Evolutionary conservation across 2,329 filamentous ascomycete species (phyloP).

Genomic region (Boeremia exigua): DNA sequence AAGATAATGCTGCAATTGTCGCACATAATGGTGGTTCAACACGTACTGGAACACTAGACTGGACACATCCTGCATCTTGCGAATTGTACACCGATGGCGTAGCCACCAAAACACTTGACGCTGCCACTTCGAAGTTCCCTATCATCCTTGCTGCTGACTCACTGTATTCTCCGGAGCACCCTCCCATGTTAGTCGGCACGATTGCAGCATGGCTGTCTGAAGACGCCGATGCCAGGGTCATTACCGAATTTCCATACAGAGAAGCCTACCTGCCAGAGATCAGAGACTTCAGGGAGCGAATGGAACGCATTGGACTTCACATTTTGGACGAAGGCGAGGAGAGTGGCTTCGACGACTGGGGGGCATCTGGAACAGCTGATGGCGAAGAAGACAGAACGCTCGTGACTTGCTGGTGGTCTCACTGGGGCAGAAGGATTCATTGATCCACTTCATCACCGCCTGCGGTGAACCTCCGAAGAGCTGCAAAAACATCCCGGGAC

Average conservation of each 20-base stretch:
- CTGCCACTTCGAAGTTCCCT: conserved; percentile 43
- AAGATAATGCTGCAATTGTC: conserved; percentile 66
- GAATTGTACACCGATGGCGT: conserved; percentile 20
- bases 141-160: conserved; percentile 85
- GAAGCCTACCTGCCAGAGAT: conserved; percentile 72
- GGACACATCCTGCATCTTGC: conserved; percentile 66
- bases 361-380: conserved; percentile 51
- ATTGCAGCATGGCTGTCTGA: conserved; percentile 71
- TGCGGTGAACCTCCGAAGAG: conserved; percentile 11
- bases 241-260: conserved; percentile 82
- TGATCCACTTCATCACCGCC: conserved; percentile 22
- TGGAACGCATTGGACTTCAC: conserved; percentile 62
- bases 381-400: conserved; percentile 55
- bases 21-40: conserved; percentile 62
- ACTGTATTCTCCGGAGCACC: conserved; percentile 85
- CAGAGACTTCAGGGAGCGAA: conserved; percentile 65
- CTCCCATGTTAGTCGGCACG: conserved; percentile 72
- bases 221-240: conserved; percentile 64
- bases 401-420: conserved; percentile 73
- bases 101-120: conserved; percentile 7
- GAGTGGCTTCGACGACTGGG: conserved; percentile 77
- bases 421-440: conserved; percentile 56
- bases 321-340: conserved; percentile 68
- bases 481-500: neutral
- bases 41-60: conserved; percentile 73